Percentiles rank a stretch among this genome's conserved stretches.
phyloP scores from a whole-genome alignment of 768 basidiomycete species.

The Flagelloscypha sp. region DNA sequence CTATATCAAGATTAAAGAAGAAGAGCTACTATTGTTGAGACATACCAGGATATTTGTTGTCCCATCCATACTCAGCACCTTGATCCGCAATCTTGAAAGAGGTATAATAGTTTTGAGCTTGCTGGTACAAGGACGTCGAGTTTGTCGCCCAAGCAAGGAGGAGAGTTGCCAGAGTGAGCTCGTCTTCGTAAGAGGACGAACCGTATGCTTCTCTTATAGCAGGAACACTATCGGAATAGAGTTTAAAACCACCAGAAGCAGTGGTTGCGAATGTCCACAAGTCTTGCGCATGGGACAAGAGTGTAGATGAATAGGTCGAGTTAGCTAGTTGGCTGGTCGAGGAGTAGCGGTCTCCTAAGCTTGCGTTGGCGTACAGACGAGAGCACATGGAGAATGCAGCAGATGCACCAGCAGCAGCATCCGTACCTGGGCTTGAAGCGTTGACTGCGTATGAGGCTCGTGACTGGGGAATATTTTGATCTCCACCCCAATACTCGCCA shows the following conservation, averaged over 20 bases:
- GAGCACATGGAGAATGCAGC: conserved; percentile 87
- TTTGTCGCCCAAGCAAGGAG: conserved; percentile 69
- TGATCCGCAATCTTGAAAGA: conserved; percentile 45
- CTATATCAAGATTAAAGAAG: too few species aligned
- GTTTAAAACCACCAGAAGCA: conserved; percentile 47
- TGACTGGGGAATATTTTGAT: conserved; percentile 62
- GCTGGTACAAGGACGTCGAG: conserved; percentile 46
- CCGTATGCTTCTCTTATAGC: conserved; percentile 54
- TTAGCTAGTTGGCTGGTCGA: conserved; percentile 64
- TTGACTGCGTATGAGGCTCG: conserved; percentile 79
- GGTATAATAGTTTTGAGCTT: conserved; percentile 56
- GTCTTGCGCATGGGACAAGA: conserved; percentile 66
- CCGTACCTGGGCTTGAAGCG: conserved; percentile 75
- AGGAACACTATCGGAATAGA: conserved; percentile 68
- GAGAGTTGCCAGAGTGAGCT: conserved; percentile 67
- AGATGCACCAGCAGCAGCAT: conserved; percentile 76
- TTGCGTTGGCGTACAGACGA: conserved; percentile 60
- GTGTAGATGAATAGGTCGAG: conserved; percentile 56
- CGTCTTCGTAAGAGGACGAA: conserved; percentile 67
- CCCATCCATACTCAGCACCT: conserved; percentile 80
- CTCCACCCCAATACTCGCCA: conserved; percentile 86
- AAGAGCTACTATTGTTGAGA: too few species aligned
- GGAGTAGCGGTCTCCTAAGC: conserved; percentile 46
- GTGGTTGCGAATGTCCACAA: conserved; percentile 74
- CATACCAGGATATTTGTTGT: conserved; percentile 69